Evolutionary conservation across 352 stramenopile genomes (phyloP).

Genomic region (Globisporangium nunn): DNA sequence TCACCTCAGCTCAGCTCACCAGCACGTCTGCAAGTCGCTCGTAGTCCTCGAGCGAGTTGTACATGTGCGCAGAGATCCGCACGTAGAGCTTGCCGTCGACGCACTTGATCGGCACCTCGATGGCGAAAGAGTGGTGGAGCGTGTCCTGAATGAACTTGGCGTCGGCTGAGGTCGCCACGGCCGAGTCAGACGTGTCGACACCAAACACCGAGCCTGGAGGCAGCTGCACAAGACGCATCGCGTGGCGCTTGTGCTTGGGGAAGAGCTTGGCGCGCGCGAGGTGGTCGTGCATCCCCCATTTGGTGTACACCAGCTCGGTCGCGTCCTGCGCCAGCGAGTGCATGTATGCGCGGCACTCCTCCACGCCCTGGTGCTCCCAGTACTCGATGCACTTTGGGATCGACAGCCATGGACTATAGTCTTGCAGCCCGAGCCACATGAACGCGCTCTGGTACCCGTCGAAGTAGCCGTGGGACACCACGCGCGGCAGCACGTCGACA

Average conservation of each 20-base stretch:
- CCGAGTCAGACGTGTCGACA: slow-evolving; percentile 12
- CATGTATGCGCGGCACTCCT: slow-evolving; percentile 53
- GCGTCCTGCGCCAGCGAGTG: slow-evolving; percentile 43
- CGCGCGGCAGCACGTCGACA: slow-evolving; percentile 42
- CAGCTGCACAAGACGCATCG: slow-evolving; percentile 74
- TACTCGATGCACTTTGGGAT: slow-evolving; percentile 81
- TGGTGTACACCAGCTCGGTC: slow-evolving; percentile 52
- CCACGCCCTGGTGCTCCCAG: slow-evolving; percentile 59
- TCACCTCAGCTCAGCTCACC: not conserved
- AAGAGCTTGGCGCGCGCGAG: slow-evolving; percentile 25
- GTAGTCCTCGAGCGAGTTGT: slow-evolving; percentile 87
- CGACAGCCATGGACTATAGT: slow-evolving; percentile 86
- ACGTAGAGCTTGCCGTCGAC: slow-evolving; percentile 84
- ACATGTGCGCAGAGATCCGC: slow-evolving; percentile 89
- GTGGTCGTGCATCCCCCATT: slow-evolving; percentile 44
- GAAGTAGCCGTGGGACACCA: slow-evolving; percentile 90
- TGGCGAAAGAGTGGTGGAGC: slow-evolving; percentile 63
- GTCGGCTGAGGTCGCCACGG: slow-evolving; percentile 65
- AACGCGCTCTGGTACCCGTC: slow-evolving; percentile 88
- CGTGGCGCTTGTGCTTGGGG: slow-evolving; percentile 50
- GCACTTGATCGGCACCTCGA: slow-evolving; percentile 93
- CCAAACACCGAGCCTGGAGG: slow-evolving; percentile 48
- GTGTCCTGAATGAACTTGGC: slow-evolving; percentile 90
- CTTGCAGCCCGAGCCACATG: slow-evolving; percentile 90
- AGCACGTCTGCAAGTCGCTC: slow-evolving; percentile 36